Evolutionary conservation across 495 filamentous ascomycete genomes (phyloP).

Genomic region (Hypomontagnella submonticulosa): DNA sequence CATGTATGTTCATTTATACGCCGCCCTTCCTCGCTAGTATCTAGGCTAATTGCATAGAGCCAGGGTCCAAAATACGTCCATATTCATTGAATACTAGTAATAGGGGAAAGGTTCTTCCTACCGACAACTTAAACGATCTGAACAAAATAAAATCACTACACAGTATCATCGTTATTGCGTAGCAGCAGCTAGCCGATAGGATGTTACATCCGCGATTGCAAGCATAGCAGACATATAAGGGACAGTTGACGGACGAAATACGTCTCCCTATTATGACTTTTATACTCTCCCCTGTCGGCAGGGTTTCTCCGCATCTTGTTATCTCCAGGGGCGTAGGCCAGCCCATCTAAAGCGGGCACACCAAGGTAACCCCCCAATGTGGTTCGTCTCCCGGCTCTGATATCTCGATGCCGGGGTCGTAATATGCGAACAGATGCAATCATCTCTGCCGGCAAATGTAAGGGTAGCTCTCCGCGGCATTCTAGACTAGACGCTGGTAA

Average conservation of each 20-base stretch:
- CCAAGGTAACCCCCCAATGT: slow-evolving; percentile 15
- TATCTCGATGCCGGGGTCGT: slow-evolving; percentile 14
- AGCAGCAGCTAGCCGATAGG: not conserved
- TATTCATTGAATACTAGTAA: too few relatives aligned
- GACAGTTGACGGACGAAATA: slow-evolving; percentile 15
- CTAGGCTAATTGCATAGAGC: too few relatives aligned
- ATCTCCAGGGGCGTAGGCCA: slow-evolving; percentile 6
- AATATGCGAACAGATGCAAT: slow-evolving; percentile 10
- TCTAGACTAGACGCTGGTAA: not conserved
- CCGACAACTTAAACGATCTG: not conserved
- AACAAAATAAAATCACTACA: too few relatives aligned
- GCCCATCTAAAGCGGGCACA: slow-evolving; percentile 30
- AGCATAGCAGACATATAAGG: slow-evolving; percentile 13
- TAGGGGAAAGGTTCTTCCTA: not conserved
- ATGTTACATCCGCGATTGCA: slow-evolving; percentile 23
- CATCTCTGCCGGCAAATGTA: slow-evolving; percentile 36
- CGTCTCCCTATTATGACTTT: slow-evolving; percentile 2
- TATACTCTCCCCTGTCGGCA: slow-evolving; percentile 19
- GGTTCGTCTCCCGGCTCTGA: not conserved
- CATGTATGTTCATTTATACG: too few relatives aligned
- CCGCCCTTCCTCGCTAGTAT: too few relatives aligned
- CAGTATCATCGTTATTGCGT: too few relatives aligned
- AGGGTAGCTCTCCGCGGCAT: not conserved
- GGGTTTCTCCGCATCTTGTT: slow-evolving; percentile 36
- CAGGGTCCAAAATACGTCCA: too few relatives aligned